Evolutionary conservation across 164 flowering plant genomes (phyloP).

Genomic region (Macadamia tetraphylla): DNA sequence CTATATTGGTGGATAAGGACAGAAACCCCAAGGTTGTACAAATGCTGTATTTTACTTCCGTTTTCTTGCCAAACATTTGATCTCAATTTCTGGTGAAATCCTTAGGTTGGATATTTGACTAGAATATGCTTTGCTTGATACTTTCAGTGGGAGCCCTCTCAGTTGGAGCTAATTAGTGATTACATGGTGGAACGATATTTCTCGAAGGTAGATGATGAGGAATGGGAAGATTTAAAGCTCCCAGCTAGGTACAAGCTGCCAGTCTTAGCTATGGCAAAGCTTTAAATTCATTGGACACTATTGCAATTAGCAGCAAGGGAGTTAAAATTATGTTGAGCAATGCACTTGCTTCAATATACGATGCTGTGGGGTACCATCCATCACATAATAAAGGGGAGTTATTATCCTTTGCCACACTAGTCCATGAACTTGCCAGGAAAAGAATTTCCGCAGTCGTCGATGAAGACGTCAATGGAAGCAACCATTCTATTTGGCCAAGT

Average conservation of each 20-base stretch:
- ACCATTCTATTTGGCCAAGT: too few relatives aligned
- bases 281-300: constrained; percentile 22
- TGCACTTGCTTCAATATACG: too few relatives aligned
- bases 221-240: constrained; percentile 70
- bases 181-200: constrained; percentile 67
- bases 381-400: too few relatives aligned
- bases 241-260: constrained; percentile 49
- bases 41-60: neutral
- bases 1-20: constrained; percentile 65
- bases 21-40: constrained; percentile 30
- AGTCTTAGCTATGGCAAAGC: constrained; percentile 49
- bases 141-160: constrained; percentile 87
- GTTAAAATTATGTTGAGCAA: neutral
- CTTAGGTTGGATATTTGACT: neutral
- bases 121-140: neutral
- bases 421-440: too few relatives aligned
- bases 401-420: too few relatives aligned
- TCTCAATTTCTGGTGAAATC: neutral
- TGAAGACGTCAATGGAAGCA: too few relatives aligned
- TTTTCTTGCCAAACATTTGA: neutral
- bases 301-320: neutral
- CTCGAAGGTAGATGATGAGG: constrained; percentile 54
- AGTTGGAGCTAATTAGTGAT: constrained; percentile 53
- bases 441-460: too few relatives aligned
- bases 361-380: too few relatives aligned